A percentile compares a stretch with the other conserved stretches of the same genome.
phyloP scores from a whole-genome alignment of 2,329 filamentous ascomycete species.

The Mollisia scopiformis region DNA sequence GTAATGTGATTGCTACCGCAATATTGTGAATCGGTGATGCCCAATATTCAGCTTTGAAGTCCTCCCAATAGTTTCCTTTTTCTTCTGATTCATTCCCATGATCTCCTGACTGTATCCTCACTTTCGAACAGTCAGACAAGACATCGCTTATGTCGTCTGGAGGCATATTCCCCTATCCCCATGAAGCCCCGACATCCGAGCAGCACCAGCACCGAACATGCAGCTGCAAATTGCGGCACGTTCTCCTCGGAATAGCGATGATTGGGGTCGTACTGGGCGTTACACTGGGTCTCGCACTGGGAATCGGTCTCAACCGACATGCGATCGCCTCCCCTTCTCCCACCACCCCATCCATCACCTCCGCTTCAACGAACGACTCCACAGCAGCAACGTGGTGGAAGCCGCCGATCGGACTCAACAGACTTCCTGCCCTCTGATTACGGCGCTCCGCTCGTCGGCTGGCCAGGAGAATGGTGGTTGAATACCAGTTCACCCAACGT shows the following conservation, averaged over 20 bases:
- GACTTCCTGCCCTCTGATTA: conserved; percentile 58
- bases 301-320: background rate
- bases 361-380: background rate
- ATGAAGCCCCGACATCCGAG: background rate
- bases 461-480: conserved; percentile 70
- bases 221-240: background rate
- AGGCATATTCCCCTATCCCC: background rate
- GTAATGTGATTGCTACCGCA: too few relatives aligned
- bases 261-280: background rate
- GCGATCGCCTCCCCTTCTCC: background rate
- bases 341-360: background rate
- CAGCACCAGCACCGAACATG: background rate
- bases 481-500: conserved; percentile 59
- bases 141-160: conserved; percentile 4
- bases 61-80: too few relatives aligned
- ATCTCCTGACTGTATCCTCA: too few relatives aligned
- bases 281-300: background rate
- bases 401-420: conserved; percentile 52
- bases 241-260: background rate
- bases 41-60: too few relatives aligned
- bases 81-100: too few relatives aligned
- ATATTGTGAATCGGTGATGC: too few relatives aligned
- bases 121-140: too few relatives aligned
- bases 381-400: background rate
- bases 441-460: conserved; percentile 61